These are phyloP conservation scores for Arthroderma sp. DNA, from an alignment of 2,329 filamentous ascomycete species.

Conservation along the genomic window DNA sequence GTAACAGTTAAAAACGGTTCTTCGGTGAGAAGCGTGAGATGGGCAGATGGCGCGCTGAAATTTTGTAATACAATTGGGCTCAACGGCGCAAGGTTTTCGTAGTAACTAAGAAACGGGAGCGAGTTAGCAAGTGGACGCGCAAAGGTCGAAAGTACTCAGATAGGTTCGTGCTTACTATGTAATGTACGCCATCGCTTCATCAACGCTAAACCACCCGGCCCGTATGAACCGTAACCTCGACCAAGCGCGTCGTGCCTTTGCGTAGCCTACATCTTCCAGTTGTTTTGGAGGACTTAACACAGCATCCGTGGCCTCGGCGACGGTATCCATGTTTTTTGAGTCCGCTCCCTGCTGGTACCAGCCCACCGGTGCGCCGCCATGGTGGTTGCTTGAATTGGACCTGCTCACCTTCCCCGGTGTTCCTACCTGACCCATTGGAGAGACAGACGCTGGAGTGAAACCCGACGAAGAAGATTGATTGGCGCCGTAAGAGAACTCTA, in stretches of 20 bases:
- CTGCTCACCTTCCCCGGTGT: conserved; percentile 23
- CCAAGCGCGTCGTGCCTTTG: conserved; percentile 75
- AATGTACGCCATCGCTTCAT: conserved; percentile 86
- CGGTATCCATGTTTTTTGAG: conserved; percentile 2
- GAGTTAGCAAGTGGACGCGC: conserved; percentile 5
- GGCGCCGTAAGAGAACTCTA: conserved; percentile 32
- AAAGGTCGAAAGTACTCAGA: conserved; percentile 5
- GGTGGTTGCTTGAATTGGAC: conserved; percentile 23
- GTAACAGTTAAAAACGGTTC: conserved; percentile 90
- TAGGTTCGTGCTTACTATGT: conserved; percentile 54
- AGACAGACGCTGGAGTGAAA: conserved; percentile 24
- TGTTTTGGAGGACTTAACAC: conserved; percentile 11
- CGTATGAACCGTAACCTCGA: conserved; percentile 85
- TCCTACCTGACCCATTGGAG: conserved; percentile 22
- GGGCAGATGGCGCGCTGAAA: conserved; percentile 68
- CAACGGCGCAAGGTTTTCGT: conserved; percentile 76
- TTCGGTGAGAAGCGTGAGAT: conserved; percentile 67
- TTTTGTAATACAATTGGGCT: conserved; percentile 90
- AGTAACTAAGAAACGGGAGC: conserved; percentile 49
- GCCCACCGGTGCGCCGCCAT: conserved; percentile 33
- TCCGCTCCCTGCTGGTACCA: conserved; percentile 34
- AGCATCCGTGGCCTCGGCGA: conserved; percentile 6
- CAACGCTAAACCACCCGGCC: conserved; percentile 88
- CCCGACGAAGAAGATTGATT: conserved; percentile 26
- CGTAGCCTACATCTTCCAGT: conserved; percentile 26